Percentiles rank a stretch among this genome's conserved stretches.
Conservation (phyloP, 257 asterid genomes). For the Gentiana dahurica region DNA sequence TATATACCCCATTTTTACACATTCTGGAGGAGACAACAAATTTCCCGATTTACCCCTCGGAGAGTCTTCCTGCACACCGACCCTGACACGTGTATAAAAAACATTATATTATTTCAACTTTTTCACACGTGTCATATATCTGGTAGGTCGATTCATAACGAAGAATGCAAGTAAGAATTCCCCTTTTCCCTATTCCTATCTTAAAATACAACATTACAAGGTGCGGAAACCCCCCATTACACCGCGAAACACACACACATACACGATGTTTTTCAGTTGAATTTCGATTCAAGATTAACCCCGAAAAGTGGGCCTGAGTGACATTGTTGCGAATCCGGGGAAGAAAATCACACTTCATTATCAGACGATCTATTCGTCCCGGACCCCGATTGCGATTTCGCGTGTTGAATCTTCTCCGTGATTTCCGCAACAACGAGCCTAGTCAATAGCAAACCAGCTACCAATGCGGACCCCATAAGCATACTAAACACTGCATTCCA, state of each 20-base stretch:
- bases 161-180: too few relatives aligned
- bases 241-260: slow-evolving; percentile 10
- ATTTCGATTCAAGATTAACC: slow-evolving; percentile 6
- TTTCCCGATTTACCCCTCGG: too few relatives aligned
- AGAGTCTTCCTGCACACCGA: too few relatives aligned
- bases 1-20: too few relatives aligned
- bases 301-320: neutral
- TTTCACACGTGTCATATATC: too few relatives aligned
- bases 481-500: slow-evolving; percentile 85
- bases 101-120: too few relatives aligned
- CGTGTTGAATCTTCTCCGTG: slow-evolving; percentile 45
- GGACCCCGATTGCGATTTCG: slow-evolving; percentile 18
- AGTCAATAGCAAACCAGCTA: slow-evolving; percentile 80
- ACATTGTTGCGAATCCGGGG: neutral
- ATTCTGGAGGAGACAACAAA: too few relatives aligned
- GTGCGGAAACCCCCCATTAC: slow-evolving; percentile 1
- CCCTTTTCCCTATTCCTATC: too few relatives aligned
- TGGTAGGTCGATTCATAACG: too few relatives aligned
- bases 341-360: slow-evolving; percentile 36
- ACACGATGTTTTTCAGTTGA: slow-evolving; percentile 7
- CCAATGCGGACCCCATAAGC: slow-evolving; percentile 81
- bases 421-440: slow-evolving; percentile 85
- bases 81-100: too few relatives aligned
- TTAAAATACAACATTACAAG: neutral
- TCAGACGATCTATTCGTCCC: slow-evolving; percentile 20